Evolutionary conservation across 2,329 filamentous ascomycete genomes (phyloP), one percentile per base, ranked within the genome.

Genomic region (Aquanectria penicillioides): DNA sequence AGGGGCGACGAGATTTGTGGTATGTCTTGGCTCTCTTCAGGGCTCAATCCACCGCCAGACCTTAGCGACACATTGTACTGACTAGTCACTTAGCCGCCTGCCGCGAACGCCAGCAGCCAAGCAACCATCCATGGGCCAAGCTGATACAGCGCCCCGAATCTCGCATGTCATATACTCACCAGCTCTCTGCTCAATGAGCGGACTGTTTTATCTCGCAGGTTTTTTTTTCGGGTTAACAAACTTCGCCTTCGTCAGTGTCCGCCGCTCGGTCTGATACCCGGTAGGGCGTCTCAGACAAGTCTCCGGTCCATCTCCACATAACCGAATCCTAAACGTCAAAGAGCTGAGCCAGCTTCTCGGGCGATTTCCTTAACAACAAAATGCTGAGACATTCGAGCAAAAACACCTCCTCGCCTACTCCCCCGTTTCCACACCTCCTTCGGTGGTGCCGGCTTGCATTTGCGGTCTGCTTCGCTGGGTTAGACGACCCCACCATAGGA

Each of bases 1-100:
- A 80, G 77, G 72, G 77, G 77, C 61, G 77, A 80, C 62, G 78
- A 80, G 61, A 77, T 80, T 55, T 80, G 78, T 65, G 76, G 77
- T 80, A 76, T 67, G 77, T 75, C 49, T 54, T 33, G 12, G 49
- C 20, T 9, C 28, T 36, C 52, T 54, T 37, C 51, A 56, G 65
- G 59, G 53, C 51, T 34, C 36, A 58, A 56, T 61, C 46, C 43
- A 57, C 56, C 48, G 36, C 47, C 50, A 40, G 33, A 48, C 36
- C 28, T 62, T 57, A 53, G 50, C 26, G 40, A 57, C 44, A 20
- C 53, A 44, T 49, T 23, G 54, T 63, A 63, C 69, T 71, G 62
- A 72, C 61, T 43, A 46, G 5, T 26, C 51, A 20, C 48, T 18
- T 61, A 78, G 76, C 75, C 61, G 74, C 75, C 20, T 78, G 75